Base-by-base conservation (phyloP, 2,329 filamentous ascomycete genomes). In the Colletotrichum scovillei region DNA sequence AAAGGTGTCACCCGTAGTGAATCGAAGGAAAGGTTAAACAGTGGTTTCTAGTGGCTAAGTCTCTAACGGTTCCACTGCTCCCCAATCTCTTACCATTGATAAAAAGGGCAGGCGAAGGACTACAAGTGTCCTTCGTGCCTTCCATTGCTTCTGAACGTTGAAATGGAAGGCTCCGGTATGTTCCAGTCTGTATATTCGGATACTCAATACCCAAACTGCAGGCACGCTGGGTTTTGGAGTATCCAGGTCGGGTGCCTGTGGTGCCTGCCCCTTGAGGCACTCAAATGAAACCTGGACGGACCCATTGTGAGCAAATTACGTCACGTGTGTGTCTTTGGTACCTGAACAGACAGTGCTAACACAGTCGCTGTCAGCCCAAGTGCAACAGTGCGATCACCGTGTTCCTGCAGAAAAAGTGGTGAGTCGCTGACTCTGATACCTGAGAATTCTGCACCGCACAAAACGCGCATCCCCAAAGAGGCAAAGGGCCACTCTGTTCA, bases 361-460 rank as follows among this genome's bases (percentile, higher is more conserved):
- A 26, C 60, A 49, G 19, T 16, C 0, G 3, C 5, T 0, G 0
- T 0, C 11, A 1, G 4, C 16, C 5, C 0, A 1, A 30, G 0
- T 0, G 0, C 0, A 16, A 69, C 58, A 59, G 52, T 69, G 12
- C 6, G 0, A 4, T 2, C 1, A 72, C 69, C 14, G 70, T 59
- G 60, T 35, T 35, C 8, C 30, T 55, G 60, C 26, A 57, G 66
- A 32, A 49, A 60, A 60, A 49, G 26, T 62, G 35, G 53, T 49
- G 53, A 49, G 60, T 56, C 32, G 32, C 53, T 65, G 66, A 70
- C 46, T 55, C 16, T 57, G 32, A 28, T 52, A 55, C 63, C 46
- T 62, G 32, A 19, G 59, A 73, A 71, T 62, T 71, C 71, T 73
- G 71, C 71, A 73, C 60, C 60, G 71, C 67, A 73, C 60, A 73